Conservation (phyloP, 2,329 filamentous ascomycete genomes). For the Alternaria panax region DNA sequence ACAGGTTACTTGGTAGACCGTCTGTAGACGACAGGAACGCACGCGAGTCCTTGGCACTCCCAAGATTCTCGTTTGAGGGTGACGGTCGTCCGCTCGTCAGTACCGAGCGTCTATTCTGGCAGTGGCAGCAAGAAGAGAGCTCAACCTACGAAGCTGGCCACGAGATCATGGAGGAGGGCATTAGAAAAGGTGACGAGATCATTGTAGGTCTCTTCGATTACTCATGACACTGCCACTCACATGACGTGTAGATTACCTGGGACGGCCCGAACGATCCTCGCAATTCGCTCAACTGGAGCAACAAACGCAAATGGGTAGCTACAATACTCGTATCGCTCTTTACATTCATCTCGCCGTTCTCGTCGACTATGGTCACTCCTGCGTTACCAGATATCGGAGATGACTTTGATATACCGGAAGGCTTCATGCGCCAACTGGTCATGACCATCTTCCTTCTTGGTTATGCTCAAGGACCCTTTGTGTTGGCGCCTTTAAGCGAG, state of each 20-base stretch:
- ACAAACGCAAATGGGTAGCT: slow-evolving; percentile 54
- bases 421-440: slow-evolving; percentile 40
- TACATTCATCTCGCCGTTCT: slow-evolving; percentile 50
- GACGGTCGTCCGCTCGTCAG: slow-evolving; percentile 26
- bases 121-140: slow-evolving; percentile 24
- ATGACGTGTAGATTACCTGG: slow-evolving; percentile 48
- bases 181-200: slow-evolving; percentile 22
- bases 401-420: slow-evolving; percentile 43
- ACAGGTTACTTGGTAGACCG: slow-evolving; percentile 15
- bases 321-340: slow-evolving; percentile 54
- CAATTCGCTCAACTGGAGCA: slow-evolving; percentile 58
- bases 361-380: slow-evolving; percentile 50
- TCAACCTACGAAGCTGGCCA: slow-evolving; percentile 17
- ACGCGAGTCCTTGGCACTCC: slow-evolving; percentile 17
- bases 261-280: slow-evolving; percentile 55
- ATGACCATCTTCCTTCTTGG: slow-evolving; percentile 50
- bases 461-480: slow-evolving; percentile 48
- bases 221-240: slow-evolving; percentile 12
- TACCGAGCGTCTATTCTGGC: slow-evolving; percentile 29
- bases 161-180: slow-evolving; percentile 8
- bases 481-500: slow-evolving; percentile 47
- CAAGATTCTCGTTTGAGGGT: slow-evolving; percentile 31
- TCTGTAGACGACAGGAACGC: slow-evolving; percentile 10
- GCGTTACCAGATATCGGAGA: slow-evolving; percentile 38
- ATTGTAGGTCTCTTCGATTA: slow-evolving; percentile 18